Conservation (phyloP, 2,329 filamentous ascomycete genomes). For the Coniochaeta sp. region DNA sequence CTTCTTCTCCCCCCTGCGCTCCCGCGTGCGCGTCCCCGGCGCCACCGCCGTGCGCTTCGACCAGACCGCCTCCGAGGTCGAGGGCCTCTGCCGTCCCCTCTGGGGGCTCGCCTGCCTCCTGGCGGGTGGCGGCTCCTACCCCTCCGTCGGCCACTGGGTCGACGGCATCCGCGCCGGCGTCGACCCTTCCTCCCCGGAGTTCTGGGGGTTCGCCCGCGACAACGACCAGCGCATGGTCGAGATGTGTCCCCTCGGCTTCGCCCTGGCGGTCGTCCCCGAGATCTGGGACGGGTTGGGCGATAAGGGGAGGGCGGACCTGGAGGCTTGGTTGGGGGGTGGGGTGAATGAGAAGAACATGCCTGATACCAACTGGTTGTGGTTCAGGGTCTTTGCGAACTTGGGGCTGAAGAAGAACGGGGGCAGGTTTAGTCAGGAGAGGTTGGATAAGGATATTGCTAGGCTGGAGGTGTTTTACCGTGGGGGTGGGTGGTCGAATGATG, state of each 20-base stretch:
- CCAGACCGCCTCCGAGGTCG: slow-evolving; percentile 67
- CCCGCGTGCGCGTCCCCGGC: slow-evolving; percentile 59
- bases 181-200: slow-evolving; percentile 61
- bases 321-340: slow-evolving; percentile 63
- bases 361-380: slow-evolving; percentile 68
- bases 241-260: slow-evolving; percentile 71
- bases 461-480: slow-evolving; percentile 77
- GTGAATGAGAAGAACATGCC: slow-evolving; percentile 77
- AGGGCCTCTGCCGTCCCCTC: slow-evolving; percentile 66
- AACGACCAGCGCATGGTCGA: slow-evolving; percentile 81
- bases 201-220: slow-evolving; percentile 69
- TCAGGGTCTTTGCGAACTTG: slow-evolving; percentile 76
- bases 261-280: slow-evolving; percentile 59
- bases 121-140: slow-evolving; percentile 59
- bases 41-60: slow-evolving; percentile 71
- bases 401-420: slow-evolving; percentile 69
- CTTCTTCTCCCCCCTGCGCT: slow-evolving; percentile 61
- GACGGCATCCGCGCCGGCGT: slow-evolving; percentile 65
- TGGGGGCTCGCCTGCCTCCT: slow-evolving; percentile 68
- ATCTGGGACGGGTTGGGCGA: slow-evolving; percentile 60
- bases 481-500: slow-evolving; percentile 76
- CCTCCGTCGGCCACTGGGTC: slow-evolving; percentile 57
- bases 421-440: slow-evolving; percentile 58
- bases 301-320: slow-evolving; percentile 53
- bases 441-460: slow-evolving; percentile 70